Evolutionary conservation across 805 yeast species (phyloP).

Genomic region (Pichia manshurica): DNA sequence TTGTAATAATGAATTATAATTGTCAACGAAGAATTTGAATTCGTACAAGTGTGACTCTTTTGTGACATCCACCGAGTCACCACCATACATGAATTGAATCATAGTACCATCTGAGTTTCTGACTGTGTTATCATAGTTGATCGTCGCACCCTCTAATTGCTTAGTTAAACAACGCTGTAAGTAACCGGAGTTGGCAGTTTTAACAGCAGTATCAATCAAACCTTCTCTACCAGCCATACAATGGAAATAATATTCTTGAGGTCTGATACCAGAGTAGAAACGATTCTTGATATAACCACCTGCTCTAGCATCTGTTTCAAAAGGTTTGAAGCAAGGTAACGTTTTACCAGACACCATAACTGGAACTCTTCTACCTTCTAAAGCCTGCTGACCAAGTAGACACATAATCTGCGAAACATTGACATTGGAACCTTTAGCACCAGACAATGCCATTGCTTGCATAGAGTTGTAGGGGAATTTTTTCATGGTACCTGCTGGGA

Average conservation of each 20-base stretch:
- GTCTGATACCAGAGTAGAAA: constrained; percentile 95
- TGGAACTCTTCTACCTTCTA: constrained; percentile 99
- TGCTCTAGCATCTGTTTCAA: constrained; percentile 94
- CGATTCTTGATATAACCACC: constrained; percentile 98
- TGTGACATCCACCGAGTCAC: constrained; percentile 91
- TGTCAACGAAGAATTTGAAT: constrained; percentile 88
- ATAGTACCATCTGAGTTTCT: constrained; percentile 93
- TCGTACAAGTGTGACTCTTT: constrained; percentile 92
- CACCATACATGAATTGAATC: constrained; percentile 94
- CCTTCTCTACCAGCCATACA: constrained; percentile 99
- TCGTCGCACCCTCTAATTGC: constrained; percentile 95
- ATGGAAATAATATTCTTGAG: constrained; percentile 99
- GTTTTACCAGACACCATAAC: constrained; percentile 99
- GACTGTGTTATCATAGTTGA: constrained; percentile 89
- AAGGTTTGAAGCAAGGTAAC: constrained; percentile 92
- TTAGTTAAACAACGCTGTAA: constrained; percentile 97
- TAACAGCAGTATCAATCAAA: constrained; percentile 97
- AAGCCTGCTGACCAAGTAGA: constrained; percentile 95
- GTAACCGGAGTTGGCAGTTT: constrained; percentile 97
- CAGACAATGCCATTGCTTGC: constrained; percentile 99
- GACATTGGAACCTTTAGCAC: constrained; percentile 98
- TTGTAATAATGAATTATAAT: constrained; percentile 77
- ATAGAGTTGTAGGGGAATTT: constrained; percentile 91
- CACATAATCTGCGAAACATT: constrained; percentile 99
- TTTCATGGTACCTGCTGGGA: constrained; percentile 95